Percentiles rank a stretch among this genome's conserved stretches.
Evolutionary conservation across 2,329 filamentous ascomycete genomes (phyloP).

Genomic region (Juglanconis oblonga): DNA sequence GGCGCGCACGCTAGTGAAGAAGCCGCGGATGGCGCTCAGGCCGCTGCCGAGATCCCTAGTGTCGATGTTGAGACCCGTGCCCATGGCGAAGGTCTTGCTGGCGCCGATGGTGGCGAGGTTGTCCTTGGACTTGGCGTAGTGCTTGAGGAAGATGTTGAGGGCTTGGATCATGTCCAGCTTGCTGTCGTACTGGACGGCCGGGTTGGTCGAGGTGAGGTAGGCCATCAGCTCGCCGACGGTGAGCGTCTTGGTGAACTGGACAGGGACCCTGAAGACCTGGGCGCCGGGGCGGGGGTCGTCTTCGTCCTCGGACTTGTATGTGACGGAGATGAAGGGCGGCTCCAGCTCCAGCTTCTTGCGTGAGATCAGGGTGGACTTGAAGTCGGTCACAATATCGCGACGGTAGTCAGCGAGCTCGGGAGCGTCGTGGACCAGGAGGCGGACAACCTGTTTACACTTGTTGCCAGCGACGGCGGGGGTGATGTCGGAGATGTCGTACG

Average conservation of each 20-base stretch:
- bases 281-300: conserved; percentile 23
- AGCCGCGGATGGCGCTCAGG: conserved; percentile 30
- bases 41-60: conserved; percentile 24
- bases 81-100: conserved; percentile 27
- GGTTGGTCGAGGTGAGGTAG: conserved; percentile 26
- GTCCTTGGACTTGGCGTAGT: conserved; percentile 28
- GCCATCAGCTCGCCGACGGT: conserved; percentile 23
- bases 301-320: conserved; percentile 29
- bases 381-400: conserved; percentile 31
- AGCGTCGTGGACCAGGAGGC: conserved; percentile 23
- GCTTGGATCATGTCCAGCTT: conserved; percentile 60
- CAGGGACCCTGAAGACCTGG: conserved; percentile 21
- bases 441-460: conserved; percentile 21
- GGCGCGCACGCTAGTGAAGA: conserved; percentile 31
- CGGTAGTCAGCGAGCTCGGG: conserved; percentile 16
- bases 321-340: conserved; percentile 8
- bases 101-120: conserved; percentile 27
- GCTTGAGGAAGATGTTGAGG: conserved; percentile 63
- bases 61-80: background rate
- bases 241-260: conserved; percentile 26
- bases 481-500: conserved; percentile 21
- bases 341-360: conserved; percentile 20
- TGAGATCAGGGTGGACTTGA: conserved; percentile 31
- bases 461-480: conserved; percentile 16
- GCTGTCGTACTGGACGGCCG: conserved; percentile 20